Evolutionary conservation across 352 stramenopile species (phyloP).

Genomic region (Pythium grandisporangium): DNA sequence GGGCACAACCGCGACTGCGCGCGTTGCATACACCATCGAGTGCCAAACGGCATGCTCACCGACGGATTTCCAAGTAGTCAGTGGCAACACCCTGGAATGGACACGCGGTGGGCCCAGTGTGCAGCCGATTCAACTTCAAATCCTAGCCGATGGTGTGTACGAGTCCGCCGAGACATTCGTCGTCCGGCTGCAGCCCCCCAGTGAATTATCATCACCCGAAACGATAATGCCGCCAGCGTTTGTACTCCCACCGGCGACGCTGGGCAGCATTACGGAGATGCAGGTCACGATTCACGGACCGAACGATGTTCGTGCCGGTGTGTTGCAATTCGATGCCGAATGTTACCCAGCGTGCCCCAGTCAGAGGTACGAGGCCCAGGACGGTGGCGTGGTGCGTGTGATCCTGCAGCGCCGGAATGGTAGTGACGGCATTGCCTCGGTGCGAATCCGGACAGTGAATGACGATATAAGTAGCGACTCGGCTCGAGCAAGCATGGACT

Average conservation of each 20-base stretch:
- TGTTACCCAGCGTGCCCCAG: conserved; percentile 57
- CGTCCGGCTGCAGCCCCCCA: conserved; percentile 21
- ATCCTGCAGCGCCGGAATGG: conserved; percentile 48
- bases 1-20: conserved; percentile 35
- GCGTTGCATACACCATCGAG: conserved; percentile 28
- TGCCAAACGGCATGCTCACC: conserved; percentile 33
- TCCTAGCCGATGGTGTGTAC: conserved; percentile 39
- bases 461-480: no score
- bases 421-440: conserved; percentile 30
- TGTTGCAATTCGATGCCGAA: conserved; percentile 51
- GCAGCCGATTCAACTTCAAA: conserved; percentile 34
- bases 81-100: conserved; percentile 31
- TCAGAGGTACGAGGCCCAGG: conserved; percentile 25
- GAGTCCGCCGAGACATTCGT: conserved; percentile 41
- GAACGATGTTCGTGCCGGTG: conserved; percentile 40
- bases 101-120: conserved; percentile 16
- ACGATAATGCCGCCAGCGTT: conserved; percentile 14
- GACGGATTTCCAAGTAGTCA: conserved; percentile 30
- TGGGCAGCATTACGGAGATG: conserved; percentile 31
- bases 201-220: conserved; percentile 3
- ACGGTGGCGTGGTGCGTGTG: conserved; percentile 36
- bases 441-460: conserved; percentile 31
- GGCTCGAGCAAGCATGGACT: conserved; percentile 38
- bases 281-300: conserved; percentile 46
- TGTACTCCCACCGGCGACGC: conserved; percentile 15